phyloP scores from a whole-genome alignment of 2,329 filamentous ascomycete genomes.

The Cladosporium sp. region DNA sequence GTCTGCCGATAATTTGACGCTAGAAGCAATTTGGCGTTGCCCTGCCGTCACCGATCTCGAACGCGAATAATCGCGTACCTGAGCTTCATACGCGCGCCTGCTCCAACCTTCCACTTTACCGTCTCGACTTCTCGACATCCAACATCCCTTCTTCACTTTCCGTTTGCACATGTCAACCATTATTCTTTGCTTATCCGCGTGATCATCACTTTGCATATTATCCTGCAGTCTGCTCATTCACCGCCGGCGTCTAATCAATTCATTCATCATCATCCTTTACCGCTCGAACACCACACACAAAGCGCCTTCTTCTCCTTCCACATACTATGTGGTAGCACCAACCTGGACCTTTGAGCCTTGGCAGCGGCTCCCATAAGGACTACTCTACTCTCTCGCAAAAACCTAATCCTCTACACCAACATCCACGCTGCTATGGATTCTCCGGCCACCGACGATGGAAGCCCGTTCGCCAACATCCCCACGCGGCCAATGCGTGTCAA shows the following conservation, averaged over 20 bases:
- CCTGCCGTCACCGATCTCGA: background rate
- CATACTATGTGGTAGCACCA: slow-evolving; percentile 33
- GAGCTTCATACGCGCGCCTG: background rate
- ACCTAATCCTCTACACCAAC: slow-evolving; percentile 29
- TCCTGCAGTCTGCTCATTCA: slow-evolving; percentile 2
- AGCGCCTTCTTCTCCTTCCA: background rate
- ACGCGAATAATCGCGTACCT: slow-evolving; percentile 2
- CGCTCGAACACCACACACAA: background rate
- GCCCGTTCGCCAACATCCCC: slow-evolving; percentile 36
- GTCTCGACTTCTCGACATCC: background rate
- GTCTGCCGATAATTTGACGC: background rate
- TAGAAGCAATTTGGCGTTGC: background rate
- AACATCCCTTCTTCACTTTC: background rate
- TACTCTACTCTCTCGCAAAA: slow-evolving; percentile 17
- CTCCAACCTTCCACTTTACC: slow-evolving; percentile 3
- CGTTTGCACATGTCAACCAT: slow-evolving; percentile 5
- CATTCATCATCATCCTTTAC: background rate
- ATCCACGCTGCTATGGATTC: slow-evolving; percentile 25
- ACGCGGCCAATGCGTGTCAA: slow-evolving; percentile 67
- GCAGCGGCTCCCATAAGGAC: slow-evolving; percentile 24
- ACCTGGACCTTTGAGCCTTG: slow-evolving; percentile 27
- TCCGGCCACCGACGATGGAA: slow-evolving; percentile 22
- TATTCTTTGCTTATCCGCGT: background rate
- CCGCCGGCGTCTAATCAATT: background rate
- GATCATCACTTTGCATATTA: slow-evolving; percentile 7